phyloP scores from a whole-genome alignment of 2,329 filamentous ascomycete species.

The Dothistroma septosporum region DNA sequence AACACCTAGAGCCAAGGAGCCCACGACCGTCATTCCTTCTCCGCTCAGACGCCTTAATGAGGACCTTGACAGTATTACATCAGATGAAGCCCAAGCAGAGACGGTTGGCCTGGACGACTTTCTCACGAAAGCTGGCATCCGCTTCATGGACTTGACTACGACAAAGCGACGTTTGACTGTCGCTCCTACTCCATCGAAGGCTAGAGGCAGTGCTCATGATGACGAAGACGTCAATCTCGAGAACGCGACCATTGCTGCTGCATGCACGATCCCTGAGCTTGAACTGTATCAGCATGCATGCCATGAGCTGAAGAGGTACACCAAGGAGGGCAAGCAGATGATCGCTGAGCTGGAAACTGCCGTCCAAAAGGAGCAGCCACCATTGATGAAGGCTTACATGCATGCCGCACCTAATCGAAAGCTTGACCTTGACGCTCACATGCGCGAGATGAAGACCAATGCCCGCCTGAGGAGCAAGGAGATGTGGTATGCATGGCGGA shows the following conservation, averaged over 20 bases:
- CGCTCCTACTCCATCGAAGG: slow-evolving; percentile 46
- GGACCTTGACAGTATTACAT: slow-evolving; percentile 24
- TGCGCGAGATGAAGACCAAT: slow-evolving; percentile 95
- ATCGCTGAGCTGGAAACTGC: slow-evolving; percentile 88
- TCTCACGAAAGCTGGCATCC: slow-evolving; percentile 89
- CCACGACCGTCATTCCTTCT: slow-evolving; percentile 17
- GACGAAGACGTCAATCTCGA: slow-evolving; percentile 51
- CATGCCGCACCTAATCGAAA: slow-evolving; percentile 79
- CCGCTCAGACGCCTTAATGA: slow-evolving; percentile 28
- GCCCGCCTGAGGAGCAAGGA: slow-evolving; percentile 86
- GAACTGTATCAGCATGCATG: slow-evolving; percentile 94
- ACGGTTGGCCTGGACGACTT: slow-evolving; percentile 76
- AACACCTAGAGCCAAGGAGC: slow-evolving; percentile 30
- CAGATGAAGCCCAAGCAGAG: slow-evolving; percentile 21
- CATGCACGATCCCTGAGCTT: slow-evolving; percentile 87
- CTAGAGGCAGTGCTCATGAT: slow-evolving; percentile 38
- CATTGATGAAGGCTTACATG: slow-evolving; percentile 87
- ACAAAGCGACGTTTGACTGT: slow-evolving; percentile 87
- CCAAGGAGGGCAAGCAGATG: slow-evolving; percentile 83
- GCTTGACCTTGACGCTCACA: slow-evolving; percentile 86
- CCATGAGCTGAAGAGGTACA: slow-evolving; percentile 93
- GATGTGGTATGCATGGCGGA: slow-evolving; percentile 98
- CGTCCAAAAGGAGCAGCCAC: slow-evolving; percentile 83
- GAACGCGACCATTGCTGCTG: slow-evolving; percentile 78
- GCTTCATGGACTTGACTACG: slow-evolving; percentile 97